Evolutionary conservation across 805 yeast species (phyloP).

Genomic region (Kazachstania martiniae): DNA sequence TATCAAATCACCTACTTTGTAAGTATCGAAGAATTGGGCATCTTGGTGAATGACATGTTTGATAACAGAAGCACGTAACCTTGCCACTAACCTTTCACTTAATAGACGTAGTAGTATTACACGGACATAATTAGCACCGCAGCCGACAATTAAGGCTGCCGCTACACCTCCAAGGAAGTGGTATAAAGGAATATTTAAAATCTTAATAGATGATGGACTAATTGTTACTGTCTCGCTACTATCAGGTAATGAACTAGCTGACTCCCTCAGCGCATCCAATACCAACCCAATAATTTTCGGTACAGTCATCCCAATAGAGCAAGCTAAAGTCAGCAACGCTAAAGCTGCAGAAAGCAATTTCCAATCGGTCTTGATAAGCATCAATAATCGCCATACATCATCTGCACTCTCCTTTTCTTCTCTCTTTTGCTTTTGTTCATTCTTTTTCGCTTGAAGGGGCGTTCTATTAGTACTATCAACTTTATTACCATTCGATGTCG

Average conservation of each 20-base stretch:
- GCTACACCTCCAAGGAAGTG: conserved; percentile 53
- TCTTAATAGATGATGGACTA: conserved; percentile 1
- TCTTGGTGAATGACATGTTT: conserved; percentile 76
- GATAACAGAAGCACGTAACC: conserved; percentile 68
- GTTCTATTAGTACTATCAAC: too few species aligned
- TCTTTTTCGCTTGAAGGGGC: too few species aligned
- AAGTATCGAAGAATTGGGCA: conserved; percentile 86
- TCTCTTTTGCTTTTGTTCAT: too few species aligned
- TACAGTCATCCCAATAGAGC: conserved; percentile 39
- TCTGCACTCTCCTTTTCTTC: too few species aligned
- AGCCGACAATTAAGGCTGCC: conserved; percentile 51
- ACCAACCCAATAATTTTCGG: conserved; percentile 49
- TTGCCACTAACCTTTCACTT: conserved; percentile 81
- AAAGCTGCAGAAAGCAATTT: conserved; percentile 35
- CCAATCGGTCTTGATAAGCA: conserved; percentile 36
- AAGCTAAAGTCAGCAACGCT: conserved; percentile 35
- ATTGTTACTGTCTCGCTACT: not conserved
- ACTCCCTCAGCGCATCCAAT: conserved; percentile 33
- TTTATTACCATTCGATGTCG: too few species aligned
- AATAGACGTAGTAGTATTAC: conserved; percentile 40
- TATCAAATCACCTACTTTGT: conserved; percentile 88
- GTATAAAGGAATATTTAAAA: conserved; percentile 17
- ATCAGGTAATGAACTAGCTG: not conserved
- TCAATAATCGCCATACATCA: conserved; percentile 27
- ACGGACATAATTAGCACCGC: conserved; percentile 64